These are phyloP conservation scores for Fibroporia radiculosa DNA, from an alignment of 768 basidiomycete species.

Conservation along the genomic window DNA sequence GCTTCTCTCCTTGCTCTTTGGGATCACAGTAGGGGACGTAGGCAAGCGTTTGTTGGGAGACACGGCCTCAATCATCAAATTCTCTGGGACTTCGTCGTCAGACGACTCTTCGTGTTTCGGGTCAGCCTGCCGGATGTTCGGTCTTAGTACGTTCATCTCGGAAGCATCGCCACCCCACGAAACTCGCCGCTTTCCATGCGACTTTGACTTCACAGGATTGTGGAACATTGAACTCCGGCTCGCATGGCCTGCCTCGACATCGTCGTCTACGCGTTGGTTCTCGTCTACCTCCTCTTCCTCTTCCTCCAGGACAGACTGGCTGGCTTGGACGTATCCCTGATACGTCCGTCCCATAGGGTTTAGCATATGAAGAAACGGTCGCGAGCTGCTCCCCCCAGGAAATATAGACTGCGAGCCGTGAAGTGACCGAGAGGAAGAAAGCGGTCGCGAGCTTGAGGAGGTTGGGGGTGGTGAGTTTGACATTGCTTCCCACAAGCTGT, in stretches of 20 bases:
- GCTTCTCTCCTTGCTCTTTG: slow-evolving; percentile 30
- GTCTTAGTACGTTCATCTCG: slow-evolving; percentile 52
- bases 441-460: not conserved
- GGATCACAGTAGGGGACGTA: slow-evolving; percentile 12
- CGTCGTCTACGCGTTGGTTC: slow-evolving; percentile 37
- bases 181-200: slow-evolving; percentile 44
- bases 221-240: slow-evolving; percentile 29
- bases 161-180: slow-evolving; percentile 51
- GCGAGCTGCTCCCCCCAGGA: slow-evolving; percentile 46
- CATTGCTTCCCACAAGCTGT: slow-evolving; percentile 4
- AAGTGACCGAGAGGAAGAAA: slow-evolving; percentile 18
- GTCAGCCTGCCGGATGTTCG: slow-evolving; percentile 68
- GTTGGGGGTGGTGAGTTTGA: slow-evolving; percentile 1
- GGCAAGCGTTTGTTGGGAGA: slow-evolving; percentile 26
- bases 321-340: slow-evolving; percentile 70
- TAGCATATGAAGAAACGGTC: slow-evolving; percentile 74
- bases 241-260: slow-evolving; percentile 56
- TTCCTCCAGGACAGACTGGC: slow-evolving; percentile 65
- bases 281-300: slow-evolving; percentile 51
- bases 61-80: slow-evolving; percentile 76
- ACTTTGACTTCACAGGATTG: slow-evolving; percentile 23
- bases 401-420: slow-evolving; percentile 29
- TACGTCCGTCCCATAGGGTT: slow-evolving; percentile 72
- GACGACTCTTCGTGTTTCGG: slow-evolving; percentile 53
- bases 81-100: slow-evolving; percentile 81